Conservation (phyloP, 2,329 filamentous ascomycete species). For the Pseudophaeomoniella oleicola region DNA sequence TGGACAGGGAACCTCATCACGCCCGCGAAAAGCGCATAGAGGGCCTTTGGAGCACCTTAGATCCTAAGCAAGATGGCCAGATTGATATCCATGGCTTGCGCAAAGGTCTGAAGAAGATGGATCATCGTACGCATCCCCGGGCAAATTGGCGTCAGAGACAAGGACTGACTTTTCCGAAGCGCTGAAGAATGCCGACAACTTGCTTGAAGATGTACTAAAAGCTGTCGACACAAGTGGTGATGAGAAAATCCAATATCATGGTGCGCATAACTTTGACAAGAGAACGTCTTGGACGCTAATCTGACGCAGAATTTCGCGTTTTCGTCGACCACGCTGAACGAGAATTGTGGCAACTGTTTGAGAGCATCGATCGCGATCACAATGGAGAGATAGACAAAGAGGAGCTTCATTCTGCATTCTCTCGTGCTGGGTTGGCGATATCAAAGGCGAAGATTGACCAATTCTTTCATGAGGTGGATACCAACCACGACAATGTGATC, state of each 20-base stretch:
- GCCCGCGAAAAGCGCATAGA: slow-evolving; percentile 70
- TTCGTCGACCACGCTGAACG: slow-evolving; percentile 82
- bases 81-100: slow-evolving; percentile 75
- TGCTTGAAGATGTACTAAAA: slow-evolving; percentile 67
- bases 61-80: slow-evolving; percentile 60
- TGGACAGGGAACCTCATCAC: slow-evolving; percentile 62
- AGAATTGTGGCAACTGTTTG: slow-evolving; percentile 69
- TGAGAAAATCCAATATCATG: slow-evolving; percentile 80
- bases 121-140: slow-evolving; percentile 57
- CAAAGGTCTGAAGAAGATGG: slow-evolving; percentile 71
- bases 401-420: slow-evolving; percentile 71
- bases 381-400: slow-evolving; percentile 75
- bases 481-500: slow-evolving; percentile 74
- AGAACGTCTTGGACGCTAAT: too few relatives aligned
- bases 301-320: slow-evolving; percentile 66
- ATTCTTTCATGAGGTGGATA: slow-evolving; percentile 84
- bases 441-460: slow-evolving; percentile 61
- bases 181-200: slow-evolving; percentile 78
- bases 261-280: too few relatives aligned
- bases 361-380: slow-evolving; percentile 69
- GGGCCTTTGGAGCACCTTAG: slow-evolving; percentile 70
- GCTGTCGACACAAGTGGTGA: slow-evolving; percentile 78
- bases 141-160: slow-evolving; percentile 7
- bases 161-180: slow-evolving; percentile 28
- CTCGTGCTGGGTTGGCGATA: slow-evolving; percentile 62